phyloP scores from a whole-genome alignment of 345 rosid species.

The Cardiospermum halicacabum region DNA sequence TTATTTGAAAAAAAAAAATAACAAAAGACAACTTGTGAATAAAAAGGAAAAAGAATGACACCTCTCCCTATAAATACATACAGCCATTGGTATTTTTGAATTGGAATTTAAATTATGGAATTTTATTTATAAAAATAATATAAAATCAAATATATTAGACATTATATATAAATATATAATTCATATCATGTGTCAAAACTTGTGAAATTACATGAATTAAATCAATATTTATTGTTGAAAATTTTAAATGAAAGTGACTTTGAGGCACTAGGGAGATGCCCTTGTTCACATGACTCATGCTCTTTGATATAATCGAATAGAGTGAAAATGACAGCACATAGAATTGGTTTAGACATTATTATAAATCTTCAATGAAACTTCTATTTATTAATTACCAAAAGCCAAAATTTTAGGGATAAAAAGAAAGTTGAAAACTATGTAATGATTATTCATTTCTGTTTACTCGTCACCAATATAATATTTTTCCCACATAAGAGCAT shows the following conservation, averaged over 20 bases:
- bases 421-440: slow-evolving; percentile 17
- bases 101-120: too few species aligned
- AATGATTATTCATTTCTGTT: slow-evolving; percentile 10
- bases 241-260: too few species aligned
- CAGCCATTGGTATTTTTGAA: not conserved
- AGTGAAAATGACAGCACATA: slow-evolving; percentile 15
- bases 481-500: slow-evolving; percentile 3
- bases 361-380: slow-evolving; percentile 15
- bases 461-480: slow-evolving; percentile 1
- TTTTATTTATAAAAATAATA: too few species aligned
- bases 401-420: slow-evolving; percentile 35
- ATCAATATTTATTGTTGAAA: too few species aligned
- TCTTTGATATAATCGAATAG: slow-evolving; percentile 16
- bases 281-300: slow-evolving; percentile 20
- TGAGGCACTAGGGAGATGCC: slow-evolving; percentile 12
- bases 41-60: not conserved
- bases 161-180: too few species aligned
- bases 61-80: too few species aligned
- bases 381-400: slow-evolving; percentile 21
- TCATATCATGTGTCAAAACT: too few species aligned
- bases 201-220: too few species aligned
- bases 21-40: slow-evolving; percentile 15
- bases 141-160: too few species aligned
- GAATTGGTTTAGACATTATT: slow-evolving; percentile 24
- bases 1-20: slow-evolving; percentile 14